Evolutionary conservation across 2,329 filamentous ascomycete species (phyloP).

Genomic region (Sarocladiaceae sp.): DNA sequence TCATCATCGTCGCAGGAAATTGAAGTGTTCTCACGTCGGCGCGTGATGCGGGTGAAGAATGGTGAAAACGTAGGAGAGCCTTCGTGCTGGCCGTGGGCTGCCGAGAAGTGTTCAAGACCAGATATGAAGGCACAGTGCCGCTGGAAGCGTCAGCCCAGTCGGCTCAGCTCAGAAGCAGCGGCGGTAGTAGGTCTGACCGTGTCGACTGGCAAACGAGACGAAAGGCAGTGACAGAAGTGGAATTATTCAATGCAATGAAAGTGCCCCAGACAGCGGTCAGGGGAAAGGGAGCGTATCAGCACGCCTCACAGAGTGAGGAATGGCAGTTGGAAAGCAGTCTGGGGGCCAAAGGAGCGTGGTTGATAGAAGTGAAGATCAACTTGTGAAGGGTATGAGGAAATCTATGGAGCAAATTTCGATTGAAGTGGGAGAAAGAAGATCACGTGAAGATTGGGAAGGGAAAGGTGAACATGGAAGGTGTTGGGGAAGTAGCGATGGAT

Average conservation of each 20-base stretch:
- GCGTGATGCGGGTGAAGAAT: background rate
- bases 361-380: slow-evolving; percentile 5
- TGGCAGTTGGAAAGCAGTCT: slow-evolving; percentile 2
- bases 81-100: no score
- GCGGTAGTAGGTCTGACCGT: no score
- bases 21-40: background rate
- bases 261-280: background rate
- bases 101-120: no score
- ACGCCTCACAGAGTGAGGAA: background rate
- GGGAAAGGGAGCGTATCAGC: background rate
- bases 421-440: background rate
- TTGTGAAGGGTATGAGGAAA: background rate
- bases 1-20: background rate
- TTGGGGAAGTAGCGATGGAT: no score
- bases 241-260: background rate
- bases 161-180: no score
- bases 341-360: background rate
- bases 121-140: no score
- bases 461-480: no score
- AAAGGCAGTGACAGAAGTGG: background rate
- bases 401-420: slow-evolving; percentile 13
- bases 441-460: background rate
- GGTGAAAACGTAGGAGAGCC: no score
- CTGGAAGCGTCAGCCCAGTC: no score
- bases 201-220: no score